Conservation (phyloP, 176 grass and related monocot genomes). For the Saccharum spontaneum region DNA sequence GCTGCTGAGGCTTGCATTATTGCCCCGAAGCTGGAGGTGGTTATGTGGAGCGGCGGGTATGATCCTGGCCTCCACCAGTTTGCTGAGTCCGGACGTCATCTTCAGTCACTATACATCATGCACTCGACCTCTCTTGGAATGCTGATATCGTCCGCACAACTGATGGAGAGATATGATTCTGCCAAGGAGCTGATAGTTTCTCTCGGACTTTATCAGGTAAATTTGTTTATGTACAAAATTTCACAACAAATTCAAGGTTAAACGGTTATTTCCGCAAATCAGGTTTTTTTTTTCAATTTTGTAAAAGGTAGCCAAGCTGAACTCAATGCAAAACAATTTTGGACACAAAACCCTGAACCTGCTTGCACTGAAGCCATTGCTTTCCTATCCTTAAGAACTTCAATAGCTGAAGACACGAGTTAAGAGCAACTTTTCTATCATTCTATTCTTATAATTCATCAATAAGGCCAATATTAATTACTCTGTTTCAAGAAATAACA, state of each 20-base stretch:
- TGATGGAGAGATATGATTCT: neutral
- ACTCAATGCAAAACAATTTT: no score
- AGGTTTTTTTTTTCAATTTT: no score
- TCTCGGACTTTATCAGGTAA: neutral
- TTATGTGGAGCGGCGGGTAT: neutral
- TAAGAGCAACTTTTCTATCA: no score
- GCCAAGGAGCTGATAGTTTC: neutral
- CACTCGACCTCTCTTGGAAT: neutral
- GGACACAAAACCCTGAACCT: no score
- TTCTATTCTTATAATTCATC: no score
- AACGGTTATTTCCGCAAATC: no score
- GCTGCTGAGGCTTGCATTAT: neutral
- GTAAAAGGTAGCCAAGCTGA: no score
- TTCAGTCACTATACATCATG: neutral
- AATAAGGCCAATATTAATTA: no score
- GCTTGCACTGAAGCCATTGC: no score
- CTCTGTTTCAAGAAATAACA: no score
- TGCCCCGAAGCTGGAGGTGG: neutral
- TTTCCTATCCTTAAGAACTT: no score
- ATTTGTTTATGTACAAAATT: neutral
- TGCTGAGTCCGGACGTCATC: neutral
- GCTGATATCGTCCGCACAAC: neutral
- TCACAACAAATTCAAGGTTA: neutral
- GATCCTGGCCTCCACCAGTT: neutral
- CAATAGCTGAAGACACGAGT: no score